phyloP scores from a whole-genome alignment of 2,329 filamentous ascomycete genomes.

The Colletotrichum lupini region DNA sequence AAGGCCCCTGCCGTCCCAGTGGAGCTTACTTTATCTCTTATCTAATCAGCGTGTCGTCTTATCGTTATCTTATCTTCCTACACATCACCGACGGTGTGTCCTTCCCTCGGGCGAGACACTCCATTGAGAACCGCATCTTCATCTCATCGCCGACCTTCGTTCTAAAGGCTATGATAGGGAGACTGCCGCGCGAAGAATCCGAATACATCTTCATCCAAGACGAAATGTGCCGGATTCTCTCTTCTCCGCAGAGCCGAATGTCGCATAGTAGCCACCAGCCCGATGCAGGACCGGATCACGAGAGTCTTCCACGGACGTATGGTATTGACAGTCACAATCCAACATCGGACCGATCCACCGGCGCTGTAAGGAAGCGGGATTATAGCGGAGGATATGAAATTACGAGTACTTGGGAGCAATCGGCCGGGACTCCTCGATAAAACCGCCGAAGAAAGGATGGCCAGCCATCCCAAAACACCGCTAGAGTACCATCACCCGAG shows the following conservation, averaged over 20 bases:
- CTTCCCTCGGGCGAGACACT: too few relatives aligned
- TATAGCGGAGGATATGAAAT: not conserved
- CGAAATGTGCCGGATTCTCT: not conserved
- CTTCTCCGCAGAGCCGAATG: not conserved
- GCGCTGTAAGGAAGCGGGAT: not conserved
- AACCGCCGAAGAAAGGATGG: not conserved
- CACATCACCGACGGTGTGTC: too few relatives aligned
- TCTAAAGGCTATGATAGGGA: too few relatives aligned
- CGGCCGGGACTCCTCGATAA: too few relatives aligned
- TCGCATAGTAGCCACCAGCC: not conserved
- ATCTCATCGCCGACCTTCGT: too few relatives aligned
- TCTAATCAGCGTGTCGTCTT: not conserved
- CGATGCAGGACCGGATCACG: not conserved
- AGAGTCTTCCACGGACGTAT: not conserved
- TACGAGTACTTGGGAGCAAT: too few relatives aligned
- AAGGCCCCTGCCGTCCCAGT: not conserved
- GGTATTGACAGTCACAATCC: not conserved
- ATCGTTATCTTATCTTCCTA: not conserved
- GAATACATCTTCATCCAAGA: not conserved
- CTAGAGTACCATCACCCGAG: not conserved
- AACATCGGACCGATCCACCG: not conserved
- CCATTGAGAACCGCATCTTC: too few relatives aligned
- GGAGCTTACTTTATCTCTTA: not conserved
- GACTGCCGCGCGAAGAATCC: not conserved
- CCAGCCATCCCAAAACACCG: not conserved